phyloP scores from a whole-genome alignment of 73 alveolate genomes.

The Paramecium sexaurelia region DNA sequence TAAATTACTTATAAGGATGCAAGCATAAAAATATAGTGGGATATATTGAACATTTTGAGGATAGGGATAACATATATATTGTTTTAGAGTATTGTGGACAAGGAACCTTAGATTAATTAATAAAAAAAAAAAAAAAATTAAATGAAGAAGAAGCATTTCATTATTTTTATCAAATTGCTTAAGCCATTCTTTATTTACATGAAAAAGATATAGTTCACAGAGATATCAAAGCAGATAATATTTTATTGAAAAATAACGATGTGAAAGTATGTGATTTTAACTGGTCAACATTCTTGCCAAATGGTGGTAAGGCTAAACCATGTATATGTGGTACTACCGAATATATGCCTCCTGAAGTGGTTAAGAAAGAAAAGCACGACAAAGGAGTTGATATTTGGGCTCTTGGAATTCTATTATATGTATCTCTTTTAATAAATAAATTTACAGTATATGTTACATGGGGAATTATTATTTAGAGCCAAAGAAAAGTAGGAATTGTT shows the following conservation, averaged over 20 bases:
- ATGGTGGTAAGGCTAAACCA: constrained; percentile 13
- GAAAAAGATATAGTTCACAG: neutral
- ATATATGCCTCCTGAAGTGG: constrained; percentile 43
- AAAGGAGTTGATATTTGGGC: constrained; percentile 39
- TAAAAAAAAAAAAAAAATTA: constrained; percentile 1
- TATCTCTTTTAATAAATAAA: neutral
- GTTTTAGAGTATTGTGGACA: constrained; percentile 1
- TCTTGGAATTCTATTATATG: neutral
- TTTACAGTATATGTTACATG: neutral
- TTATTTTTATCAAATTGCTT: neutral
- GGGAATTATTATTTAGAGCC: constrained; percentile 11
- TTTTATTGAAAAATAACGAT: neutral
- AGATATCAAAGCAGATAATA: constrained; percentile 26
- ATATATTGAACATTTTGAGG: neutral
- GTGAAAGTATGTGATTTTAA: constrained; percentile 43
- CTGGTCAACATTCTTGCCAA: neutral
- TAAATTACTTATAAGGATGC: neutral
- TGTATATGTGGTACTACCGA: constrained; percentile 43
- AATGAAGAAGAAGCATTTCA: constrained; percentile 63
- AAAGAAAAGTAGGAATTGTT: neutral
- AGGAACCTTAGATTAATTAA: neutral
- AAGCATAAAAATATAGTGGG: neutral
- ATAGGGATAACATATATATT: neutral
- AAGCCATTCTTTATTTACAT: neutral
- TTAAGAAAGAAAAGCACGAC: neutral